A percentile compares a stretch with the other conserved stretches of the same genome.
Conservation (phyloP, 1,284 basidiomycete species). For the Vanrija sp. region DNA sequence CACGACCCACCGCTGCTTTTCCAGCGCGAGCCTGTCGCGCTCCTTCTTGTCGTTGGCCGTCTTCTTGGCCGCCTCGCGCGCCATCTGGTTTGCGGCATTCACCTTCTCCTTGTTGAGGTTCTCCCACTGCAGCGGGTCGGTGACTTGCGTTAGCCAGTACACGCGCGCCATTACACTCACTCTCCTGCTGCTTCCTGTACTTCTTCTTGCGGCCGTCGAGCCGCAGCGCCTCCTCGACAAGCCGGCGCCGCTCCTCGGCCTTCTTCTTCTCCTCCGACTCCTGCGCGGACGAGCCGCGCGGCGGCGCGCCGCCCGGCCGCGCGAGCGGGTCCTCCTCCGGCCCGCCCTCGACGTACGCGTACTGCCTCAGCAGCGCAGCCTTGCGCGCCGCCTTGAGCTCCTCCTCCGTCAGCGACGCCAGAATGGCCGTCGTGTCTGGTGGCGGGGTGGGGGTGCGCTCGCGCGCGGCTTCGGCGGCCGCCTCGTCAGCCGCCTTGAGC, state of each 20-base stretch:
- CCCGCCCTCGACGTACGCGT: conserved; percentile 45
- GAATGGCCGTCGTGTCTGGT: conserved; percentile 23
- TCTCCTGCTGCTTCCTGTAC: conserved; percentile 35
- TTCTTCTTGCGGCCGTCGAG: conserved; percentile 46
- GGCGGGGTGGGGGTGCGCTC: conserved; percentile 2
- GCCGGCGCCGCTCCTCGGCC: conserved; percentile 33
- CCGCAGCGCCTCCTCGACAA: conserved; percentile 42
- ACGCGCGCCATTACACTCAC: conserved; percentile 19
- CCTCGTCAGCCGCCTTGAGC: conserved; percentile 15
- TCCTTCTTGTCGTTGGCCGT: conserved; percentile 34
- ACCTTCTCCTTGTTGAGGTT: conserved; percentile 49
- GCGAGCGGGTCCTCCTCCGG: conserved; percentile 18
- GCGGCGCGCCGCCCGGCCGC: conserved; percentile 22
- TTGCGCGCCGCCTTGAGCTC: conserved; percentile 39
- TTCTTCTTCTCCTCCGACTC: background rate
- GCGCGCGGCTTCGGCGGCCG: conserved; percentile 15
- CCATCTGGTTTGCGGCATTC: conserved; percentile 32
- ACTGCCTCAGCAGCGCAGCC: conserved; percentile 41
- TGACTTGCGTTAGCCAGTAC: conserved; percentile 24
- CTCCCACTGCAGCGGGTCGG: conserved; percentile 25
- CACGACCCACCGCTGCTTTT: conserved; percentile 45
- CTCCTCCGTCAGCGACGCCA: conserved; percentile 39
- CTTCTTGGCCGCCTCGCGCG: conserved; percentile 39
- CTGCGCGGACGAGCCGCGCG: conserved; percentile 11
- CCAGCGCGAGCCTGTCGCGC: conserved; percentile 44